Evolutionary conservation across 768 basidiomycete genomes (phyloP).

Genomic region (Boletus patriciae): DNA sequence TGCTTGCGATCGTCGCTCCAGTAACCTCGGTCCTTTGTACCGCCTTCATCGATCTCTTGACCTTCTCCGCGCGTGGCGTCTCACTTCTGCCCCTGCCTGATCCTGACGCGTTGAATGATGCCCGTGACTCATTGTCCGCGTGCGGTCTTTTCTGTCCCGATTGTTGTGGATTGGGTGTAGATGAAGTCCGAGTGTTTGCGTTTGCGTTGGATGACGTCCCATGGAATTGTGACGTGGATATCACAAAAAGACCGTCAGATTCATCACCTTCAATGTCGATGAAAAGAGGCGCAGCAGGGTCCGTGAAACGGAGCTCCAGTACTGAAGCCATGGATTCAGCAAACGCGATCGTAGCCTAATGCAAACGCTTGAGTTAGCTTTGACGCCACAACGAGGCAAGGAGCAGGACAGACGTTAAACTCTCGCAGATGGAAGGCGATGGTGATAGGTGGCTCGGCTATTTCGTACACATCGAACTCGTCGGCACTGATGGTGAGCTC

Average conservation of each 20-base stretch:
- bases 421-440: conserved; percentile 82
- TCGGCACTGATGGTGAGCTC: conserved; percentile 75
- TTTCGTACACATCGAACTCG: conserved; percentile 78
- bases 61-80: conserved; percentile 47
- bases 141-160: conserved; percentile 22
- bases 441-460: conserved; percentile 59
- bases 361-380: background rate
- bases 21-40: conserved; percentile 32
- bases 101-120: conserved; percentile 30
- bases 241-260: conserved; percentile 67
- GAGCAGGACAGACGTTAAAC: conserved; percentile 58
- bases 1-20: conserved; percentile 7
- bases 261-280: conserved; percentile 73
- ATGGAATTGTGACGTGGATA: conserved; percentile 70
- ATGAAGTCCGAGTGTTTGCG: conserved; percentile 11
- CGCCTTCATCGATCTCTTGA: conserved; percentile 39
- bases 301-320: conserved; percentile 74
- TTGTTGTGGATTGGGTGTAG: conserved; percentile 19
- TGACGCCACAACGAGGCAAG: background rate
- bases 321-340: conserved; percentile 68
- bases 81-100: conserved; percentile 28
- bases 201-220: conserved; percentile 25
- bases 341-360: conserved; percentile 75
- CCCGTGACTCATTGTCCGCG: conserved; percentile 23
- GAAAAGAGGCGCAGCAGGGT: conserved; percentile 70